Percentiles rank a stretch among this genome's conserved stretches.
These are phyloP conservation scores for Plasmodium vinckei DNA, from an alignment of 169 alveolate genomes.

Conservation along the genomic window DNA sequence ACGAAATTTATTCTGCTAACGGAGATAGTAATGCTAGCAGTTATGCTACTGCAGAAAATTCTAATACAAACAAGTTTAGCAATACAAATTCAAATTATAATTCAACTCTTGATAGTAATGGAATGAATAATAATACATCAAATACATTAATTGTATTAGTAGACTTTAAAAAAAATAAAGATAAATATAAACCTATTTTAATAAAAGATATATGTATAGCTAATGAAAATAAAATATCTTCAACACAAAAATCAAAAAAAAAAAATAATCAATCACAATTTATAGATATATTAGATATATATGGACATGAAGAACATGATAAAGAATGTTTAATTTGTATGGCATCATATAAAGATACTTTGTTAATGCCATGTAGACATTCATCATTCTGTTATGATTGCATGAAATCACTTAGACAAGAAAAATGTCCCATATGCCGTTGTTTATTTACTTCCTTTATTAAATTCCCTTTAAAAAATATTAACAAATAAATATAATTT, in stretches of 20 bases:
- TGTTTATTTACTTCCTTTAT: conserved; percentile 60
- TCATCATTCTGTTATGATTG: conserved; percentile 85
- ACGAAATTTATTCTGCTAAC: not conserved
- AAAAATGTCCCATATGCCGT: conserved; percentile 86
- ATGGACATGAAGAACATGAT: conserved; percentile 77
- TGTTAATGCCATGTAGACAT: conserved; percentile 84
- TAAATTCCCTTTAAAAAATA: conserved; percentile 35
- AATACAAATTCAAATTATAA: too few relatives aligned
- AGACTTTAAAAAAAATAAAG: conserved; percentile 47
- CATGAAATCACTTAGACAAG: conserved; percentile 80
- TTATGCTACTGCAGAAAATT: not conserved
- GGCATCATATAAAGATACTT: conserved; percentile 83
- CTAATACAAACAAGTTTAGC: not conserved
- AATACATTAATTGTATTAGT: conserved; percentile 47
- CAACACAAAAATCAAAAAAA: not conserved
- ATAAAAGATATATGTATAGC: conserved; percentile 45
- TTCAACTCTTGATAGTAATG: not conserved
- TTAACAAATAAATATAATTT: not conserved
- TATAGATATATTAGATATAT: conserved; percentile 38
- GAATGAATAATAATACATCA: too few relatives aligned
- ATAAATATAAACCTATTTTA: conserved; percentile 39
- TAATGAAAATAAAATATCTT: conserved; percentile 1
- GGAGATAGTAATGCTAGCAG: not conserved
- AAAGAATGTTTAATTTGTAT: conserved; percentile 84
- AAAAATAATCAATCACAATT: conserved; percentile 20